Conservation (phyloP, 192 early-diverging fungal species). For the Powellomyces hirtus region DNA sequence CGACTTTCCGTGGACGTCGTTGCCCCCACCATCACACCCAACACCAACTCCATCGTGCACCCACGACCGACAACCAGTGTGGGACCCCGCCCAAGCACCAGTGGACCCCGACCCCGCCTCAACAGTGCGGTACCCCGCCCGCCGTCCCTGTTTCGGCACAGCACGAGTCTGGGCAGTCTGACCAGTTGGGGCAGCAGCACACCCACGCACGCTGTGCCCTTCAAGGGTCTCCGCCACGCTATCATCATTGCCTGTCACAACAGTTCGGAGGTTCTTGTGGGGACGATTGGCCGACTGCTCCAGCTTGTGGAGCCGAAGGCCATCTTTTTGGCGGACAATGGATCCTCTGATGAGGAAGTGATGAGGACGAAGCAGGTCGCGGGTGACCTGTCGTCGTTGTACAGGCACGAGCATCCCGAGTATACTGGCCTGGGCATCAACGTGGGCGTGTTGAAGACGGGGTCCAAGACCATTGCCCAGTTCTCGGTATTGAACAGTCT, state of each 20-base stretch:
- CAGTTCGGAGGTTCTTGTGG: constrained; percentile 6
- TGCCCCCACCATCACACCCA: no score
- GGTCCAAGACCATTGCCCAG: constrained; percentile 19
- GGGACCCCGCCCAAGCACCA: no score
- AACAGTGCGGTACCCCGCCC: no score
- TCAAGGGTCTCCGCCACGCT: constrained; percentile 3
- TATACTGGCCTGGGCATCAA: background rate
- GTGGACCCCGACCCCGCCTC: no score
- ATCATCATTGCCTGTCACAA: constrained; percentile 28
- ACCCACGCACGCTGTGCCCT: background rate
- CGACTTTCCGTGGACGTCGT: no score
- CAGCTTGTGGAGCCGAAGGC: constrained; percentile 8
- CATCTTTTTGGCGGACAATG: constrained; percentile 31
- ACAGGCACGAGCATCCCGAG: background rate
- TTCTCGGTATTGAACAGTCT: constrained; percentile 8
- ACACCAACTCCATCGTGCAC: no score
- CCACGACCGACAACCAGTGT: no score
- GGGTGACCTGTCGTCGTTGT: background rate
- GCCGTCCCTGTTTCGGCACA: background rate
- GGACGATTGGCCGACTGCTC: background rate
- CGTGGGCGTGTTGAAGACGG: background rate
- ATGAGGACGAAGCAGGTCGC: background rate
- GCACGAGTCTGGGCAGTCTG: background rate
- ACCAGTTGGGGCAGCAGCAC: background rate
- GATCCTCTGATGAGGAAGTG: constrained; percentile 16